A percentile compares a stretch with the other conserved stretches of the same genome.
phyloP scores from a whole-genome alignment of 768 basidiomycete genomes.

The Tephrocybe sp. region DNA sequence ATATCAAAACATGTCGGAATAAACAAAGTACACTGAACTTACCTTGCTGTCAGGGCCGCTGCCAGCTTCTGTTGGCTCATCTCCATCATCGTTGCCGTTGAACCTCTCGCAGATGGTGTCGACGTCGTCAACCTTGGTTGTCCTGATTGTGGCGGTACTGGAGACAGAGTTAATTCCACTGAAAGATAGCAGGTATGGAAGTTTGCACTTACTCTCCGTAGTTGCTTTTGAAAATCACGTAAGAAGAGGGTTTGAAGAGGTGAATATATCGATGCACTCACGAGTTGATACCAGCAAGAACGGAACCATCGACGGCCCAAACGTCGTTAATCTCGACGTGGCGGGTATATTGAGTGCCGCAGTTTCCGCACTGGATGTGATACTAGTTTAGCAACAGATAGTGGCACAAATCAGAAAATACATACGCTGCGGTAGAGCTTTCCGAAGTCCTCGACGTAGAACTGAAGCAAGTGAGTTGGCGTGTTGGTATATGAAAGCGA shows the following conservation, averaged over 20 bases:
- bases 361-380: conserved; percentile 29
- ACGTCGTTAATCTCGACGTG: conserved; percentile 30
- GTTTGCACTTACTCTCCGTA: conserved; percentile 30
- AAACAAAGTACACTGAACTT: conserved; percentile 2
- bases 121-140: conserved; percentile 27
- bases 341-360: conserved; percentile 28
- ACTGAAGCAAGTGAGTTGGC: conserved; percentile 17
- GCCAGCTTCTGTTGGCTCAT: conserved; percentile 27
- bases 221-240: conserved; percentile 22
- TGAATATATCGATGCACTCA: conserved; percentile 14
- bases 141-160: conserved; percentile 32
- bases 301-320: conserved; percentile 31
- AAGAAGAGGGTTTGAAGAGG: background rate
- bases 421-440: conserved; percentile 36
- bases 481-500: background rate
- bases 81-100: conserved; percentile 29
- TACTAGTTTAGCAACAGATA: background rate
- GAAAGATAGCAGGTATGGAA: background rate
- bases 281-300: conserved; percentile 32
- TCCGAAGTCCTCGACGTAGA: conserved; percentile 39
- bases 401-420: background rate
- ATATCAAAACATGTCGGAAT: background rate
- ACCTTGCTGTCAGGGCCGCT: conserved; percentile 32
- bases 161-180: background rate
- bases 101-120: conserved; percentile 31